phyloP scores from a whole-genome alignment of 2,329 filamentous ascomycete genomes.

The Colletotrichum melonis region DNA sequence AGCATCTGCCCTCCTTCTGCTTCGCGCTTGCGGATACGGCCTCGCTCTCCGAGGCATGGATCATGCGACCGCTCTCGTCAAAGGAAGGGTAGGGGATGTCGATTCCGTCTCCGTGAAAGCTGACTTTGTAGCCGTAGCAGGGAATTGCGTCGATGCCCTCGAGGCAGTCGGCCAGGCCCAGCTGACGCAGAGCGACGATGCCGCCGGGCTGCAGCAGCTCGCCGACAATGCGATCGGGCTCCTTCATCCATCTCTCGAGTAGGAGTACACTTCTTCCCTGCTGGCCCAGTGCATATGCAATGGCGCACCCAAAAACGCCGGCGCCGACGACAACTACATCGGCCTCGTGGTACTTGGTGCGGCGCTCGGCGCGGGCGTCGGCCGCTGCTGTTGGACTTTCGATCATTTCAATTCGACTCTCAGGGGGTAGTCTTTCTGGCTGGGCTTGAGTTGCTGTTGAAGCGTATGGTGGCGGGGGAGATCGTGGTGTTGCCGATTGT shows the following conservation, averaged over 20 bases:
- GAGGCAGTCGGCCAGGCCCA: constrained; percentile 85
- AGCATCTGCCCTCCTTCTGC: constrained; percentile 76
- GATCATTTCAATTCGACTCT: constrained; percentile 39
- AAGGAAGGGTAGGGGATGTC: constrained; percentile 82
- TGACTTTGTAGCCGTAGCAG: constrained; percentile 87
- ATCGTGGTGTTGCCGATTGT: constrained; percentile 7
- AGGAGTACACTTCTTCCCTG: constrained; percentile 93
- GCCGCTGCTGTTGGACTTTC: constrained; percentile 47
- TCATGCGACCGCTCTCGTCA: constrained; percentile 53
- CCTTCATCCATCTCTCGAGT: constrained; percentile 87
- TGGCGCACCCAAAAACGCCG: constrained; percentile 88
- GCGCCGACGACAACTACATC: constrained; percentile 95
- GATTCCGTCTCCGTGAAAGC: constrained; percentile 81
- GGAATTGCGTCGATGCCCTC: constrained; percentile 89
- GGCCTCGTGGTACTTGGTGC: constrained; percentile 69
- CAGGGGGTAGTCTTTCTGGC: neutral
- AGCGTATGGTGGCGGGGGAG: constrained; percentile 4
- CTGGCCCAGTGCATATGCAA: constrained; percentile 85
- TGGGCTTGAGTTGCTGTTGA: constrained; percentile 14
- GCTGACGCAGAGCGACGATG: constrained; percentile 79
- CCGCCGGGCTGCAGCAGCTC: constrained; percentile 95
- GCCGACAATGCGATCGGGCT: constrained; percentile 95
- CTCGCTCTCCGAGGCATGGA: constrained; percentile 21
- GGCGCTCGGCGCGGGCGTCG: constrained; percentile 58
- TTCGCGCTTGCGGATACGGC: constrained; percentile 38